Evolutionary conservation across 208 protist genomes (phyloP).

Genomic region (Leishmania mexicana): DNA sequence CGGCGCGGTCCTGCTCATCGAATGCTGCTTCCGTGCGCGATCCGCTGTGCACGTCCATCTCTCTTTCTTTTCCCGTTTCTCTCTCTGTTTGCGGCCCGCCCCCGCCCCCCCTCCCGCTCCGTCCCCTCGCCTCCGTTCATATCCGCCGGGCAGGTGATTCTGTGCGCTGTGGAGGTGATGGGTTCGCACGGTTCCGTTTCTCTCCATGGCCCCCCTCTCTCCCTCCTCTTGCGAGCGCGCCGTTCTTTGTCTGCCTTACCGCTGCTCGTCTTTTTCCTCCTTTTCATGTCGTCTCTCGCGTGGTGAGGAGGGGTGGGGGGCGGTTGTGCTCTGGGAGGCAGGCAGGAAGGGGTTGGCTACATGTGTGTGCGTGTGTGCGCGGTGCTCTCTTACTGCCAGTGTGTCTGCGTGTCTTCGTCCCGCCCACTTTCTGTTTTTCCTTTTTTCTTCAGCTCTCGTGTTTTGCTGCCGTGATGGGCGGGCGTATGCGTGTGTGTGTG

Average conservation of each 20-base stretch:
- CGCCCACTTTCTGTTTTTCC: not conserved
- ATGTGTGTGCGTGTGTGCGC: not conserved
- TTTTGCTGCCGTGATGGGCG: not conserved
- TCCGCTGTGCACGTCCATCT: not conserved
- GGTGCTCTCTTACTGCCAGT: not conserved
- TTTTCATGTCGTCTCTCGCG: conserved; percentile 4
- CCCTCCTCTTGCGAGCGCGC: not conserved
- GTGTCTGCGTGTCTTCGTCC: not conserved
- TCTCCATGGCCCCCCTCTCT: not conserved
- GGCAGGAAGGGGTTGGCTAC: not conserved
- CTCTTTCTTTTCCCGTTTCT: not conserved
- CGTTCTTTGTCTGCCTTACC: not conserved
- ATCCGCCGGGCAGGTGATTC: not conserved
- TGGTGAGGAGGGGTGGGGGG: not conserved
- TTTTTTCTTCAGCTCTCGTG: not conserved
- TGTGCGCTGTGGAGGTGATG: not conserved
- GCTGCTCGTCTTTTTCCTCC: not conserved
- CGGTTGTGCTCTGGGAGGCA: not conserved
- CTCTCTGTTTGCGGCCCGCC: not conserved
- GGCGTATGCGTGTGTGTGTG: not conserved
- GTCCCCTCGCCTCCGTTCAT: not conserved
- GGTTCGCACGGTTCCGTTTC: not conserved
- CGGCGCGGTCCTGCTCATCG: not conserved
- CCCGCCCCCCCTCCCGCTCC: too few relatives aligned
- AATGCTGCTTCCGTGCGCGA: not conserved